These are phyloP conservation scores for Aspergillus heteromorphus DNA, from an alignment of 495 filamentous ascomycete species.

Conservation along the genomic window DNA sequence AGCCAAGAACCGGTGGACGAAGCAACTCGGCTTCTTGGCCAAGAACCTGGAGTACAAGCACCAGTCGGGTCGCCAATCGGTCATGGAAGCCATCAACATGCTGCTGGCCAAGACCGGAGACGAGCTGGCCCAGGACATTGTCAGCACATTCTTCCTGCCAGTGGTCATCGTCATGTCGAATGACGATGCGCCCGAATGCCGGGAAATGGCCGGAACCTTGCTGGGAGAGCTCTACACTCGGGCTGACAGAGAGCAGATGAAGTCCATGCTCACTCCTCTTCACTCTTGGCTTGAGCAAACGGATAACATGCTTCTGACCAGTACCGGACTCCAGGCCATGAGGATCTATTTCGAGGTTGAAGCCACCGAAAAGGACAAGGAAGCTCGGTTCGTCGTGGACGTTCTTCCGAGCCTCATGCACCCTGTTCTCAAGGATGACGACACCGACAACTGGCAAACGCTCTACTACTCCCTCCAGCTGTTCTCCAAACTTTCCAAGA, in stretches of 20 bases:
- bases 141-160: slow-evolving; percentile 77
- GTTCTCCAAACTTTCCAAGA: slow-evolving; percentile 61
- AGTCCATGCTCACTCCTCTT: slow-evolving; percentile 62
- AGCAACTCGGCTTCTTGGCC: slow-evolving; percentile 83
- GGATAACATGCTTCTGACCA: slow-evolving; percentile 61
- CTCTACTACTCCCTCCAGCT: slow-evolving; percentile 68
- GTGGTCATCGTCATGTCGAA: slow-evolving; percentile 80
- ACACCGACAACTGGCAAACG: slow-evolving; percentile 67
- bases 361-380: slow-evolving; percentile 56
- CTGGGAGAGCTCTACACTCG: slow-evolving; percentile 74
- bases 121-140: slow-evolving; percentile 73
- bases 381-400: slow-evolving; percentile 42
- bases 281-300: slow-evolving; percentile 72
- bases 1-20: slow-evolving; percentile 75
- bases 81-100: slow-evolving; percentile 83
- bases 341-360: slow-evolving; percentile 73
- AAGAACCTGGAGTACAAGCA: slow-evolving; percentile 88
- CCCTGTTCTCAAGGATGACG: slow-evolving; percentile 40
- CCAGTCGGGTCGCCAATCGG: slow-evolving; percentile 78
- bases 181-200: slow-evolving; percentile 81
- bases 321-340: slow-evolving; percentile 73
- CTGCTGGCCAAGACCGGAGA: slow-evolving; percentile 75
- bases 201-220: slow-evolving; percentile 72
- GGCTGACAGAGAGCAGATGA: slow-evolving; percentile 65
- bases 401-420: slow-evolving; percentile 46